Base-by-base conservation (phyloP, 2,329 filamentous ascomycete genomes). In the Didymella keratinophila region DNA sequence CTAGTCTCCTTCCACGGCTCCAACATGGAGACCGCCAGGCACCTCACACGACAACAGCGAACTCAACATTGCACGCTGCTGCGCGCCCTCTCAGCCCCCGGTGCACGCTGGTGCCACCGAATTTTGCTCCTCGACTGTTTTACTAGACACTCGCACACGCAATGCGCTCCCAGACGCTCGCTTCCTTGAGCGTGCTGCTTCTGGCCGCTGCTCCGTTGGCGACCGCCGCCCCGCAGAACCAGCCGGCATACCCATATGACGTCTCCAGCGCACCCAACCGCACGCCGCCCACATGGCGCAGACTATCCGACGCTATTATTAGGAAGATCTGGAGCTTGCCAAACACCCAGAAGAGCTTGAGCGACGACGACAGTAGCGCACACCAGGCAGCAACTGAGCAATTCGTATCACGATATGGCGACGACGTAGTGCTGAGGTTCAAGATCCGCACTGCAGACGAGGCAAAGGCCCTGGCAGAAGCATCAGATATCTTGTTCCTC, bases 391-490 rank as follows among this genome's bases (percentile, higher is more conserved):
- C 70, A 16, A 66, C 56, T 3, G 52, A 66, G 28, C 63, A 68
- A 27, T 65, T 75, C 32, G 61, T 74, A 28, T 78, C 82, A 30
- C 79, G 81, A 59, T 97, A 97, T 74, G 86, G 87, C 61, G 86
- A 89, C 62, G 89, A 97, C 76, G 83, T 97, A n/a, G 92, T 99
- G 16, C 80, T 98, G 62, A 88, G 95, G 37, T 97, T 98, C 83
- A 92, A 90, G 70, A 80, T 97, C 54, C 88, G 84, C 61, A 87
- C 85, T 25, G 77, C 82, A 3, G 83, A 87, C 20, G 91, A 96
- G 71, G 88, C 91, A 58, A 78, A 80, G 32, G 89, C 89, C 1
- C 80, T 97, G 55, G 84, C 88, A n/a, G 85, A 90, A 56, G 92
- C 92, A 3, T 84, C 88, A 0, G 84, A 90, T 60, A 86, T 87